These are phyloP conservation scores for Cladobotryum mycophilum DNA, from an alignment of 2,329 filamentous ascomycete genomes.

Conservation along the genomic window DNA sequence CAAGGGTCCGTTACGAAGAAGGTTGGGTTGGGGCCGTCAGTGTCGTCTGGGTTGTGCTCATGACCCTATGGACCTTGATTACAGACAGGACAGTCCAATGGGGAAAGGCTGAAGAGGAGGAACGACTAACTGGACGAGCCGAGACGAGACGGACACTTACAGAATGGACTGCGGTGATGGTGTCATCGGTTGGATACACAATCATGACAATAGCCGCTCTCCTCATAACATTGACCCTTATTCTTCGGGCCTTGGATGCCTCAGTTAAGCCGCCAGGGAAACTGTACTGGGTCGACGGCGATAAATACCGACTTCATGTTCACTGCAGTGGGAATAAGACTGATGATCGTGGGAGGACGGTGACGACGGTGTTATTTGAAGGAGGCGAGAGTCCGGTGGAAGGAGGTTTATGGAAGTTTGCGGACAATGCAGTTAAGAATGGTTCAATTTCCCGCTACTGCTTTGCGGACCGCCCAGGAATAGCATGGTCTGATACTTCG, in stretches of 20 bases:
- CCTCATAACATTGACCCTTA: slow-evolving; percentile 72
- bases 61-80: slow-evolving; percentile 70
- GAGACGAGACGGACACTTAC: slow-evolving; percentile 75
- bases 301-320: slow-evolving; percentile 82
- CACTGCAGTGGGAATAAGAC: slow-evolving; percentile 70
- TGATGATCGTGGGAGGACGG: slow-evolving; percentile 41
- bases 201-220: slow-evolving; percentile 62
- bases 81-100: slow-evolving; percentile 80
- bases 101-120: slow-evolving; percentile 90
- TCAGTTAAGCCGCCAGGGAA: slow-evolving; percentile 67
- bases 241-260: slow-evolving; percentile 73
- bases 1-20: slow-evolving; percentile 72
- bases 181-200: slow-evolving; percentile 65
- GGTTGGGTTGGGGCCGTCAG: slow-evolving; percentile 86
- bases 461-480: slow-evolving; percentile 88
- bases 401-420: slow-evolving; percentile 71
- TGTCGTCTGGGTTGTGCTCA: slow-evolving; percentile 72
- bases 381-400: slow-evolving; percentile 76
- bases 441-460: slow-evolving; percentile 85
- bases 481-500: slow-evolving; percentile 82
- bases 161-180: slow-evolving; percentile 78
- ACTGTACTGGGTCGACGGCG: slow-evolving; percentile 71
- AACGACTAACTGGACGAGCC: slow-evolving; percentile 80
- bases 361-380: slow-evolving; percentile 82
- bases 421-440: slow-evolving; percentile 67